Base-by-base conservation (phyloP, 2,329 filamentous ascomycete species). In the Fusarium foetens region DNA sequence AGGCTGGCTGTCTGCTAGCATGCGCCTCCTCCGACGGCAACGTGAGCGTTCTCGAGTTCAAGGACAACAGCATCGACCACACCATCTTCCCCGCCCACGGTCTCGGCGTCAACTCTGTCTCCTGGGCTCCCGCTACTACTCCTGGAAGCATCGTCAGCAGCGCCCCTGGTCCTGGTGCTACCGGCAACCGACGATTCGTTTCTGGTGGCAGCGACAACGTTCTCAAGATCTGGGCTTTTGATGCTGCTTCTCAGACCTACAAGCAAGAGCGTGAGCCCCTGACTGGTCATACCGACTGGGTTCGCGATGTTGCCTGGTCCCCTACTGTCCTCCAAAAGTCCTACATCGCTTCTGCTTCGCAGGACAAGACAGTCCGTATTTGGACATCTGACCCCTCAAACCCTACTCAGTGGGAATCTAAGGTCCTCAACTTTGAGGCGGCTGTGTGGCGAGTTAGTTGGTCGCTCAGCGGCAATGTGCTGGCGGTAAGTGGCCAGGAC, bases 361-460 rank as follows among this genome's bases (percentile, higher is more conserved):
- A 98, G 85, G 96, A 99, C 83, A 97, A 97, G 88, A 98, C 94
- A 13, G 95, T 98, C 70, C 91, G 94, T 75, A 98, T 99, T 84
- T 99, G 96, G 96, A 98, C 95, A 14, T 91, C 89, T 33, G 92
- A 94, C 77, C 75, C 80, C 13, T 76, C 80, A 66, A 89, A 86
- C 79, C 85, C 89, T 21, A 89, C 88, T 29, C 90, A 94, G 78
- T 99, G 96, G 96, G 90, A 91, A 65, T 91, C 90, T 83, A 96
- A 97, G 82, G 90, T 93, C 43, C 87, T 99, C 72, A 90, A 92
- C 77, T 97, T 99, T 76, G 95, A 98, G 69, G 91, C 92, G 8
- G 92, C 95, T 51, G 89, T 97, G 66, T 99, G 96, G 96, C 91
- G 96, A 62, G 96, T 98, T 49, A 98, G 94, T 87, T 99, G 96